A percentile compares a stretch with the other conserved stretches of the same genome.
Evolutionary conservation across 2,329 filamentous ascomycete genomes (phyloP).

Genomic region (Mycogone perniciosa): DNA sequence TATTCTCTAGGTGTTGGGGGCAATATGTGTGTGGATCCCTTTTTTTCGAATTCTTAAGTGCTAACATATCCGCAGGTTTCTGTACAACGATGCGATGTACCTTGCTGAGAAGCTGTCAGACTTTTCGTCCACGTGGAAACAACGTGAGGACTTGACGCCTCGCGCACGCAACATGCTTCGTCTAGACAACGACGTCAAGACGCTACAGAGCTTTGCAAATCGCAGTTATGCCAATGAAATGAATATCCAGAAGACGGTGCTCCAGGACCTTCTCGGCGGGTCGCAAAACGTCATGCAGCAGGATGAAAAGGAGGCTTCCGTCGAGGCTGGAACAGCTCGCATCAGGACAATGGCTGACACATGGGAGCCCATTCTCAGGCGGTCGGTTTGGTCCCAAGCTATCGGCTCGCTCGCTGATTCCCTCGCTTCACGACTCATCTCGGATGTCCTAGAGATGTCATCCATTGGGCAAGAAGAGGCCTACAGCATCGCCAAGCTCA

Average conservation of each 20-base stretch:
- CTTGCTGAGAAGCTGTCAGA: constrained; percentile 50
- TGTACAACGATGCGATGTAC: constrained; percentile 63
- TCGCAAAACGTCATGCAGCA: constrained; percentile 55
- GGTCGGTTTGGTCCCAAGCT: constrained; percentile 57
- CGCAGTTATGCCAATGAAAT: constrained; percentile 57
- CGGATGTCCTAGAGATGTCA: constrained; percentile 55
- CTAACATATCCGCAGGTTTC: constrained; percentile 38
- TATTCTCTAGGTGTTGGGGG: constrained; percentile 58
- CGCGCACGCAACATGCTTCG: constrained; percentile 49
- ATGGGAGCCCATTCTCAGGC: constrained; percentile 53
- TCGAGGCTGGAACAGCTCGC: constrained; percentile 47
- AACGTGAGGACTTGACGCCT: constrained; percentile 44
- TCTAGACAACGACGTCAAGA: constrained; percentile 54
- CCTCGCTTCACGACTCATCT: constrained; percentile 52
- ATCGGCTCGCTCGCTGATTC: constrained; percentile 54
- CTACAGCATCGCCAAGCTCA: constrained; percentile 53
- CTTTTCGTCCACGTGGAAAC: constrained; percentile 46
- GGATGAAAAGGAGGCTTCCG: constrained; percentile 45
- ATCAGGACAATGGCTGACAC: constrained; percentile 47
- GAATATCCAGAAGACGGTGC: constrained; percentile 51
- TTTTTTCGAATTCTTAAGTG: not conserved
- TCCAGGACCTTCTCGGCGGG: constrained; percentile 56
- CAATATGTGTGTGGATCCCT: constrained; percentile 49
- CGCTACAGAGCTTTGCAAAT: constrained; percentile 53
- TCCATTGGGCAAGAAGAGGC: constrained; percentile 59